Evolutionary conservation across 2,329 filamentous ascomycete genomes (phyloP).

Genomic region (Lojkania enalia): DNA sequence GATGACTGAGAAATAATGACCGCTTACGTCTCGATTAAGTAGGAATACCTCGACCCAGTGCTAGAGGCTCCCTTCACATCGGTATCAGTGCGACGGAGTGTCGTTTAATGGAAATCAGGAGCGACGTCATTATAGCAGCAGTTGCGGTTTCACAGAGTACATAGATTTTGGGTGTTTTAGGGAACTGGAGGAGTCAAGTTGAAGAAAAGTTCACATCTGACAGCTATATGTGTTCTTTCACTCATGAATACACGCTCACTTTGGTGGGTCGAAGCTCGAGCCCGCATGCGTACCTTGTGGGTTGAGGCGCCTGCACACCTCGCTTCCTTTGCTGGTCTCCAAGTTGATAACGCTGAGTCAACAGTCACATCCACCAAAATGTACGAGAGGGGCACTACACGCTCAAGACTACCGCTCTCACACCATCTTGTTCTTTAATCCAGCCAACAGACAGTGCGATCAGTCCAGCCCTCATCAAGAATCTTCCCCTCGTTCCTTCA

Average conservation of each 20-base stretch:
- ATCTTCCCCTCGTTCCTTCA: constrained; percentile 5
- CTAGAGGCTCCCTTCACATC: background rate
- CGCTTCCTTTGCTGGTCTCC: too few relatives aligned
- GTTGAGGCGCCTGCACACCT: too few relatives aligned
- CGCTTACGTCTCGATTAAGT: background rate
- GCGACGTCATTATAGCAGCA: background rate
- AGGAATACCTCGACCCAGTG: background rate
- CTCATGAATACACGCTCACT: too few relatives aligned
- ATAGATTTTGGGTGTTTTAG: background rate
- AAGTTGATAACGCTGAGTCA: too few relatives aligned
- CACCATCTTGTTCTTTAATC: background rate
- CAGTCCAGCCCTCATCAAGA: background rate
- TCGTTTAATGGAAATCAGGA: background rate
- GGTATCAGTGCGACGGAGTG: background rate
- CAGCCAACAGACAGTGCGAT: background rate
- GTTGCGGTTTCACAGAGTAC: background rate
- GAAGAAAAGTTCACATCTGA: background rate
- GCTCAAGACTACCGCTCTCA: too few relatives aligned
- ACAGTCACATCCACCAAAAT: too few relatives aligned
- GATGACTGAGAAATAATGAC: background rate
- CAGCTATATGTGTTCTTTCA: too few relatives aligned
- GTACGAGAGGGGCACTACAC: too few relatives aligned
- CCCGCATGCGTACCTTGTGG: too few relatives aligned
- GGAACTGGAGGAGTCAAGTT: background rate
- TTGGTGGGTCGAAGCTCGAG: too few relatives aligned